A percentile compares a stretch with the other conserved stretches of the same genome.
These are phyloP conservation scores for Austroboletus eburneus DNA, from an alignment of 768 basidiomycete species.

Conservation along the genomic window DNA sequence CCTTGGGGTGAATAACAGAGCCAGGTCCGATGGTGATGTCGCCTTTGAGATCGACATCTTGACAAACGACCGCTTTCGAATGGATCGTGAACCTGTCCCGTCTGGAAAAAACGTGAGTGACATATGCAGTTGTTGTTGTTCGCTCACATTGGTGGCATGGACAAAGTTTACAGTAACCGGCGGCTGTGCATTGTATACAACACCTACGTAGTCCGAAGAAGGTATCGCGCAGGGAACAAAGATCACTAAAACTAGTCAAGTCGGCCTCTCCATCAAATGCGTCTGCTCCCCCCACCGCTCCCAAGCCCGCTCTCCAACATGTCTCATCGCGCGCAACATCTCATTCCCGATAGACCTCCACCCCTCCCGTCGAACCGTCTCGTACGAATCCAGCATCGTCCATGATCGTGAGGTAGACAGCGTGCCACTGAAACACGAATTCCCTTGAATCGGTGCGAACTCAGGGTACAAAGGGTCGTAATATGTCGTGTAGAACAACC, in stretches of 20 bases:
- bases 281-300: slow-evolving; percentile 37
- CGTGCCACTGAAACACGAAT: slow-evolving; percentile 26
- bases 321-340: slow-evolving; percentile 35
- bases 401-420: slow-evolving; percentile 36
- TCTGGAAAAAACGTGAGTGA: slow-evolving; percentile 35
- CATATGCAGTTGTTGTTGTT: not conserved
- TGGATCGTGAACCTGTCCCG: slow-evolving; percentile 89
- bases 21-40: slow-evolving; percentile 91
- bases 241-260: slow-evolving; percentile 22
- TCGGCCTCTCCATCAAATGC: slow-evolving; percentile 27
- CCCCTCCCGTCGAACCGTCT: slow-evolving; percentile 39
- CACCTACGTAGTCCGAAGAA: not conserved
- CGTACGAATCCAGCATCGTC: slow-evolving; percentile 35
- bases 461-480: slow-evolving; percentile 78
- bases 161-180: slow-evolving; percentile 4
- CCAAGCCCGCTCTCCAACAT: slow-evolving; percentile 41
- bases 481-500: slow-evolving; percentile 67
- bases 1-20: slow-evolving; percentile 91
- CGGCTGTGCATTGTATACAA: not conserved
- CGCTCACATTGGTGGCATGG: slow-evolving; percentile 31
- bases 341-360: slow-evolving; percentile 37
- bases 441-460: slow-evolving; percentile 47
- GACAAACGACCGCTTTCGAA: slow-evolving; percentile 85
- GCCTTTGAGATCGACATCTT: slow-evolving; percentile 92
- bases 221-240: slow-evolving; percentile 8